Conservation (phyloP, 2,329 filamentous ascomycete genomes). For the Arthrinium phaeospermum region DNA sequence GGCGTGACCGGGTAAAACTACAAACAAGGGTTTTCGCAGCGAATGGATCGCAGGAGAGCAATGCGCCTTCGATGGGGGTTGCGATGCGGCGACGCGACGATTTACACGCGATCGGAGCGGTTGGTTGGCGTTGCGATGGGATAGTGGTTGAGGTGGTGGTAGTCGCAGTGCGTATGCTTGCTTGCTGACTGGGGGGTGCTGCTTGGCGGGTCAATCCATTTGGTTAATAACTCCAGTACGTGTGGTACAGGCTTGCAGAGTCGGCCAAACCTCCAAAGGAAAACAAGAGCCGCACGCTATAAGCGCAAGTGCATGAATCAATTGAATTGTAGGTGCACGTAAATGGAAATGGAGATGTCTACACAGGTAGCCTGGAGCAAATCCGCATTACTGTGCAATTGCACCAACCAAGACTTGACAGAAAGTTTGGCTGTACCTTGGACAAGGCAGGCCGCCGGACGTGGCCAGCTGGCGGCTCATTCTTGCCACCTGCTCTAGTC, state of each 20-base stretch:
- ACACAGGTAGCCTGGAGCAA: background rate
- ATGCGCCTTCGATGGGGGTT: constrained; percentile 16
- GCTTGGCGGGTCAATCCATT: constrained; percentile 5
- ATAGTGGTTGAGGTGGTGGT: constrained; percentile 28
- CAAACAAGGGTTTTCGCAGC: constrained; percentile 7
- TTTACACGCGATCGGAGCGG: constrained; percentile 16
- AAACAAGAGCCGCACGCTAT: background rate
- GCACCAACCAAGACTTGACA: constrained; percentile 4
- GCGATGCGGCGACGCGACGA: constrained; percentile 21
- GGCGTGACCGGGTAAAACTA: background rate
- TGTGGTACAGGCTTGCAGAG: background rate
- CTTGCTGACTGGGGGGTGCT: background rate
- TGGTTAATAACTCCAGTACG: background rate
- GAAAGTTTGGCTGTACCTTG: background rate
- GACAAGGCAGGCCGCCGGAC: background rate
- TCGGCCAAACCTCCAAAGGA: background rate
- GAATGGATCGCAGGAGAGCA: constrained; percentile 15
- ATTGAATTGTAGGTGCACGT: constrained; percentile 1
- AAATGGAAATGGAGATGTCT: background rate
- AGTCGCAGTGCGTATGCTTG: constrained; percentile 9
- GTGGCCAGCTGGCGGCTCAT: background rate
- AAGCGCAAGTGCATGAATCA: constrained; percentile 9
- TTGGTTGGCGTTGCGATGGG: constrained; percentile 17
- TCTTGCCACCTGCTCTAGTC: background rate
- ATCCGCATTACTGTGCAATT: constrained; percentile 4